Conservation (phyloP, 108 stramenopile species). For the Skeletonema tropicum region DNA sequence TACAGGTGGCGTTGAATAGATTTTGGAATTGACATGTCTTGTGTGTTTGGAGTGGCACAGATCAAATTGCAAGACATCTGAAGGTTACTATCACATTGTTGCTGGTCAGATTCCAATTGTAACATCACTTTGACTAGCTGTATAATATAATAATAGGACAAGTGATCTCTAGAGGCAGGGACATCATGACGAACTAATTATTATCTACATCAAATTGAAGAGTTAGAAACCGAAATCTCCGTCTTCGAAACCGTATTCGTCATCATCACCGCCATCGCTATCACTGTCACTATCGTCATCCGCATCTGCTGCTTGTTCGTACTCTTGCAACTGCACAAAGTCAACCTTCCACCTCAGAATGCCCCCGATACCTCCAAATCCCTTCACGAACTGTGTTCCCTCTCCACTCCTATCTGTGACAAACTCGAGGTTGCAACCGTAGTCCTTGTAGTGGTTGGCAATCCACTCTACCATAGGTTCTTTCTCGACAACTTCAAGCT, state of each 20-base stretch:
- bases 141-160: no score
- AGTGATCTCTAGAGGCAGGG: no score
- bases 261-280: constrained; percentile 61
- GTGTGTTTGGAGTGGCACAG: no score
- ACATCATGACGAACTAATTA: neutral
- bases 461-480: constrained; percentile 97
- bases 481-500: constrained; percentile 93
- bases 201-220: neutral
- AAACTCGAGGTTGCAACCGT: constrained; percentile 97
- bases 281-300: constrained; percentile 59
- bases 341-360: constrained; percentile 98
- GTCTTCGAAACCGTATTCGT: constrained; percentile 90
- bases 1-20: neutral
- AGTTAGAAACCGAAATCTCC: constrained; percentile 88
- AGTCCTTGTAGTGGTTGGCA: constrained; percentile 97
- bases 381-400: constrained; percentile 98
- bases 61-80: no score
- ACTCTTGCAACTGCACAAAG: constrained; percentile 82
- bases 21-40: no score
- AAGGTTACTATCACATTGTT: no score
- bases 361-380: constrained; percentile 99
- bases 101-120: no score
- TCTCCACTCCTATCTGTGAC: constrained; percentile 97
- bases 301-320: constrained; percentile 75
- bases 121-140: no score